Percentiles rank a stretch among this genome's conserved stretches.
These are phyloP conservation scores for Bassia scoparia DNA, from an alignment of 148 eudicot species.

Conservation along the genomic window DNA sequence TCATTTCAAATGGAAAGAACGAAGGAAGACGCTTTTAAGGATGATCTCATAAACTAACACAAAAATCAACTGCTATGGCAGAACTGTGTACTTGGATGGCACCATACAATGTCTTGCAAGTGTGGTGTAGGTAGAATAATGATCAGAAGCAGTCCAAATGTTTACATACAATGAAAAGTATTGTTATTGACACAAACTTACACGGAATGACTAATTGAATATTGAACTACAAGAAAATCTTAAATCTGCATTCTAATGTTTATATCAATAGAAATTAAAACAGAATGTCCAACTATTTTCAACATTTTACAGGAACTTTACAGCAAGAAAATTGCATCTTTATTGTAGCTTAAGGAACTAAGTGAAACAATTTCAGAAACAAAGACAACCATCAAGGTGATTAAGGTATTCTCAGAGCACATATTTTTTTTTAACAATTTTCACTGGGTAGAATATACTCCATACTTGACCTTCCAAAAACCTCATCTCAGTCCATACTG, in stretches of 20 bases:
- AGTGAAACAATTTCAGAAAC: neutral
- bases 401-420: neutral
- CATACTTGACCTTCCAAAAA: neutral
- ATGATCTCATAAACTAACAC: slow-evolving; percentile 10
- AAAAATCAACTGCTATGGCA: slow-evolving; percentile 22
- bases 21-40: slow-evolving; percentile 15
- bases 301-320: neutral
- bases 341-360: neutral
- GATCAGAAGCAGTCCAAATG: slow-evolving; percentile 1
- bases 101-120: slow-evolving; percentile 21
- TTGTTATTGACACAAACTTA: slow-evolving; percentile 5
- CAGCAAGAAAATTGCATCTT: neutral
- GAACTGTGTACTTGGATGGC: slow-evolving; percentile 22
- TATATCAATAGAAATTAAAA: neutral
- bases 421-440: neutral
- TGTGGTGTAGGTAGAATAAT: slow-evolving; percentile 34
- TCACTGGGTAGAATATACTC: neutral
- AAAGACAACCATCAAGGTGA: neutral
- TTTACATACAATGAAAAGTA: neutral
- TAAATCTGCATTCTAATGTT: neutral
- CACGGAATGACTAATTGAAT: neutral
- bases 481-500: slow-evolving; percentile 3
- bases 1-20: slow-evolving; percentile 17
- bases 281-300: neutral
- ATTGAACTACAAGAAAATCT: neutral